A percentile compares a stretch with the other conserved stretches of the same genome.
phyloP scores from a whole-genome alignment of 106 monocot genomes.

The Platanthera zijinensis region DNA sequence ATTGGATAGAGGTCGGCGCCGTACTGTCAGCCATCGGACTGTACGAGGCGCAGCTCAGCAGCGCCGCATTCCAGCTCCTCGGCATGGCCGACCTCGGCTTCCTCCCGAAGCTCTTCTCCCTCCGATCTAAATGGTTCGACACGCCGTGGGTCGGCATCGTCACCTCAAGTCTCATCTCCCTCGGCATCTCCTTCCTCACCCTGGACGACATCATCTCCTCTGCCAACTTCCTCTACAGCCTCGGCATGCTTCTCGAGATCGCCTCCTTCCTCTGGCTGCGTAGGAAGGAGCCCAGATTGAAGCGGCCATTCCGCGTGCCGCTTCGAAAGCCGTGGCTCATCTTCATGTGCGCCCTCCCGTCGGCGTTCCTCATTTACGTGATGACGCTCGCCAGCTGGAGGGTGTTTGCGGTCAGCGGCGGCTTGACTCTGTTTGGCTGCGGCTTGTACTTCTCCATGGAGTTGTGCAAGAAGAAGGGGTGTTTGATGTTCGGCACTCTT shows the following conservation, averaged over 20 bases:
- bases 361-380: constrained; percentile 60
- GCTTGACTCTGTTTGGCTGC: constrained; percentile 40
- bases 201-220: constrained; percentile 70
- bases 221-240: constrained; percentile 84
- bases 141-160: constrained; percentile 79
- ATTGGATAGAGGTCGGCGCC: constrained; percentile 69
- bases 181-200: constrained; percentile 71
- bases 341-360: constrained; percentile 62
- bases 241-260: constrained; percentile 87
- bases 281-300: constrained; percentile 39
- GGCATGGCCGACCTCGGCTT: constrained; percentile 85
- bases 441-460: constrained; percentile 38
- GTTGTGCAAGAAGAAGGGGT: constrained; percentile 33
- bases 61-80: constrained; percentile 68
- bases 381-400: constrained; percentile 55
- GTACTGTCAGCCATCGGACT: constrained; percentile 75
- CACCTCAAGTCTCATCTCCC: constrained; percentile 54
- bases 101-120: constrained; percentile 47
- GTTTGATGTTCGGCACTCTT: constrained; percentile 26
- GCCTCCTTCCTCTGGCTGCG: constrained; percentile 66
- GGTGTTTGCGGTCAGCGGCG: constrained; percentile 47
- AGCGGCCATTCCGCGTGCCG: constrained; percentile 69
- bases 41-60: constrained; percentile 88
- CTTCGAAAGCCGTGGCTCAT: constrained; percentile 31
- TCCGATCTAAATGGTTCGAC: constrained; percentile 49